Conservation (phyloP, 352 stramenopile species). For the Paralagenidium karlingii region DNA sequence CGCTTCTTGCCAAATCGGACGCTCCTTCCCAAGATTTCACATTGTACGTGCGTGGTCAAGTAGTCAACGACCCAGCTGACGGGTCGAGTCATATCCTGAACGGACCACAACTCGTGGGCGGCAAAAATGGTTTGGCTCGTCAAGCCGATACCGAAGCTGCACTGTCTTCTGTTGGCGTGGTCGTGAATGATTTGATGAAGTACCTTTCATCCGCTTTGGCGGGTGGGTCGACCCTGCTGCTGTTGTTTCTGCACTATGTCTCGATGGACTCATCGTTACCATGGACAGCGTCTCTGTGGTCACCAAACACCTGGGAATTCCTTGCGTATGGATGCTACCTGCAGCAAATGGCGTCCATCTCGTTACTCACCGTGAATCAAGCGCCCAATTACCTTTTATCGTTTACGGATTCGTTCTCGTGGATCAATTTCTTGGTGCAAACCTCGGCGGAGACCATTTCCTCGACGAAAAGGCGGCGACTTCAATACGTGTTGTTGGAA, state of each 20-base stretch:
- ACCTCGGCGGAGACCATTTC: neutral
- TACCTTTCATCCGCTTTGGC: slow-evolving; percentile 42
- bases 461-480: slow-evolving; percentile 12
- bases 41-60: too few relatives aligned
- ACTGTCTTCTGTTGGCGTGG: slow-evolving; percentile 26
- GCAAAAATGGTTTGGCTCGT: neutral
- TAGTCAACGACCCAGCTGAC: neutral
- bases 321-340: slow-evolving; percentile 52
- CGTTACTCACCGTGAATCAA: slow-evolving; percentile 44
- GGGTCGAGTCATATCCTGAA: too few relatives aligned
- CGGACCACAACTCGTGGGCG: neutral
- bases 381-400: slow-evolving; percentile 54
- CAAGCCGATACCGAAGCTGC: slow-evolving; percentile 16
- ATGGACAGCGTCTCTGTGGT: slow-evolving; percentile 32
- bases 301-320: slow-evolving; percentile 69
- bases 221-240: slow-evolving; percentile 38
- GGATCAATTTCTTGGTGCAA: slow-evolving; percentile 45
- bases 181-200: slow-evolving; percentile 47
- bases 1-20: too few relatives aligned
- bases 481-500: slow-evolving; percentile 40
- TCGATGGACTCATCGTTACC: slow-evolving; percentile 28
- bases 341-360: slow-evolving; percentile 51
- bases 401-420: slow-evolving; percentile 57
- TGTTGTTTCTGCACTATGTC: slow-evolving; percentile 50
- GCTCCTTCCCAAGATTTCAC: too few relatives aligned